These are phyloP conservation scores for Albizia julibrissin DNA, from an alignment of 306 rosid genomes.

Conservation along the genomic window DNA sequence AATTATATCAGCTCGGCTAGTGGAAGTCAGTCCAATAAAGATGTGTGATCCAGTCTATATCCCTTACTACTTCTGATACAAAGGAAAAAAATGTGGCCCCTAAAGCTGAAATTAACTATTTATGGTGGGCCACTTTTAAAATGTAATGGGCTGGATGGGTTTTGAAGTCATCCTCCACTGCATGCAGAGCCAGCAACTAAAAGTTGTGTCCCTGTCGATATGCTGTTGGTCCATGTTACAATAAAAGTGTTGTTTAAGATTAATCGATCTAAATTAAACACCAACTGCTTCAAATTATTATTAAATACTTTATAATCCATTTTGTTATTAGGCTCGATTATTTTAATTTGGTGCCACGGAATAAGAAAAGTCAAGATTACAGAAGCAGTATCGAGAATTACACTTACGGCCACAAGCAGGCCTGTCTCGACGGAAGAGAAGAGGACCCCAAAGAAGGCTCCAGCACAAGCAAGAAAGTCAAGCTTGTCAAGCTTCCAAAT, in stretches of 20 bases:
- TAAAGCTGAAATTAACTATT: neutral
- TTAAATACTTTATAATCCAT: neutral
- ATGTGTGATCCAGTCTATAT: neutral
- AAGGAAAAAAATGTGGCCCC: neutral
- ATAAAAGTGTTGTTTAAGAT: neutral
- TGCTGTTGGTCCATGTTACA: neutral
- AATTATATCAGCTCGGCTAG: neutral
- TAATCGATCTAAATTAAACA: neutral
- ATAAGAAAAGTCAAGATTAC: neutral
- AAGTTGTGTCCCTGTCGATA: neutral
- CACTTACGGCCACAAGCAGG: conserved; percentile 56
- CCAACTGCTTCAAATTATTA: neutral
- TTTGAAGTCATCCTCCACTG: neutral
- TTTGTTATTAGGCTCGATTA: neutral
- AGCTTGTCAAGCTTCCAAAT: conserved; percentile 72
- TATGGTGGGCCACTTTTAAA: neutral
- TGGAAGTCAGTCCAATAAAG: neutral
- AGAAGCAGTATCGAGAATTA: neutral
- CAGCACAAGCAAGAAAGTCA: conserved; percentile 59
- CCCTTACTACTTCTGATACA: neutral
- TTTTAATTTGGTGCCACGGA: neutral
- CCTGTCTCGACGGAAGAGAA: conserved; percentile 61
- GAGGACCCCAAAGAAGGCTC: conserved; percentile 60
- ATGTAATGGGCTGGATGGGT: neutral
- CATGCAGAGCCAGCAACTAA: neutral